Percentiles rank a stretch among this genome's conserved stretches.
phyloP scores from a whole-genome alignment of 768 basidiomycete species.

The Psilocybe sp. region DNA sequence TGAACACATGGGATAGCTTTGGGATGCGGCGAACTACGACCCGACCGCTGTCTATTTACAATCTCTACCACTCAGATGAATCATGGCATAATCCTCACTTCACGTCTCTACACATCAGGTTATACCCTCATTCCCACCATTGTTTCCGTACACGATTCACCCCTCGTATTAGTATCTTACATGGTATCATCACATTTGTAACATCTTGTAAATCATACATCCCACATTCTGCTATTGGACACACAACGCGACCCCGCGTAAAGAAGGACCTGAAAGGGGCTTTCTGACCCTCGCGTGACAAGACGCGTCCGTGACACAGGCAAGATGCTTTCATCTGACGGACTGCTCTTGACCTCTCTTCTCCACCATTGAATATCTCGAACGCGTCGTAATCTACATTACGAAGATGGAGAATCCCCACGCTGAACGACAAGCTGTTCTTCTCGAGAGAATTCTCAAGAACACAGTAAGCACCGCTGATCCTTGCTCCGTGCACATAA shows the following conservation, averaged over 20 bases:
- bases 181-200: not conserved
- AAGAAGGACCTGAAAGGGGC: not conserved
- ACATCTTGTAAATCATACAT: not conserved
- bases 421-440: conserved; percentile 86
- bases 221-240: not conserved
- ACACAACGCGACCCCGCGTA: not conserved
- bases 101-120: not conserved
- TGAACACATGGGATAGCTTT: too few relatives aligned
- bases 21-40: too few relatives aligned
- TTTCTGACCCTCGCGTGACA: not conserved
- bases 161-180: not conserved
- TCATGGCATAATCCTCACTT: too few relatives aligned
- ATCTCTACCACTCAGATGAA: too few relatives aligned
- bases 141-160: not conserved
- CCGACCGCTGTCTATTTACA: too few relatives aligned
- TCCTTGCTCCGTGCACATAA: not conserved
- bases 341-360: not conserved
- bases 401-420: conserved; percentile 89
- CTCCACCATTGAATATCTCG: not conserved
- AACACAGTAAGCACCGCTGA: conserved; percentile 63
- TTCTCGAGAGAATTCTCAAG: conserved; percentile 88
- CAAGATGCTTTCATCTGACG: not conserved
- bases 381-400: not conserved
- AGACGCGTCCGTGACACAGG: not conserved
- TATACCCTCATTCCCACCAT: not conserved